Conservation (phyloP, 2,329 filamentous ascomycete genomes). For the Fragosphaeria purpurea region DNA sequence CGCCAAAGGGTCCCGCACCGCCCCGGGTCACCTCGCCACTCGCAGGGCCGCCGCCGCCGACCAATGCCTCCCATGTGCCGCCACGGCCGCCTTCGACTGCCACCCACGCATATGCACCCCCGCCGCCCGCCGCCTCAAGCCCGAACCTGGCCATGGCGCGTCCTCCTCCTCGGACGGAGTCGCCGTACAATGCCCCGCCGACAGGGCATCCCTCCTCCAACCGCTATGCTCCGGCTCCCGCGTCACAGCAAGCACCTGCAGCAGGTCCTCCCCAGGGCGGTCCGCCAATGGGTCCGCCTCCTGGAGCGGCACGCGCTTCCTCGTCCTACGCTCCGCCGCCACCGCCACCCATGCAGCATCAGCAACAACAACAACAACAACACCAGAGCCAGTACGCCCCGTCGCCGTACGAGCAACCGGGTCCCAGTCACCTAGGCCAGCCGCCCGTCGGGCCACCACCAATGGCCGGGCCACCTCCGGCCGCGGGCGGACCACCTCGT, state of each 20-base stretch:
- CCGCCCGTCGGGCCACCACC: slow-evolving; percentile 31
- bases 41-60: slow-evolving; percentile 37
- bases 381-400: slow-evolving; percentile 48
- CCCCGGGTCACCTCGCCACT: slow-evolving; percentile 66
- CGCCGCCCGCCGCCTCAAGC: slow-evolving; percentile 29
- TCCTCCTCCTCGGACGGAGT: slow-evolving; percentile 62
- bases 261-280: slow-evolving; percentile 18
- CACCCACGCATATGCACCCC: slow-evolving; percentile 55
- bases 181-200: slow-evolving; percentile 78
- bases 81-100: slow-evolving; percentile 42
- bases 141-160: slow-evolving; percentile 30
- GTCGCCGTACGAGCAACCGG: slow-evolving; percentile 34
- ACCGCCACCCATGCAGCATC: slow-evolving; percentile 18
- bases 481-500: slow-evolving; percentile 26
- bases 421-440: slow-evolving; percentile 27
- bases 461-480: slow-evolving; percentile 18
- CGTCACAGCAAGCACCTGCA: slow-evolving; percentile 33
- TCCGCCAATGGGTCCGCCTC: slow-evolving; percentile 20
- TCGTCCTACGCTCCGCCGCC: slow-evolving; percentile 36
- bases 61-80: slow-evolving; percentile 37
- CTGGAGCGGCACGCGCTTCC: slow-evolving; percentile 39
- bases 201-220: slow-evolving; percentile 58
- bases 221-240: slow-evolving; percentile 63
- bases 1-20: slow-evolving; percentile 67
- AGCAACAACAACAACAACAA: slow-evolving; percentile 7